Evolutionary conservation across 2,329 filamentous ascomycete genomes (phyloP).

Genomic region (Aspergillus cejpii): DNA sequence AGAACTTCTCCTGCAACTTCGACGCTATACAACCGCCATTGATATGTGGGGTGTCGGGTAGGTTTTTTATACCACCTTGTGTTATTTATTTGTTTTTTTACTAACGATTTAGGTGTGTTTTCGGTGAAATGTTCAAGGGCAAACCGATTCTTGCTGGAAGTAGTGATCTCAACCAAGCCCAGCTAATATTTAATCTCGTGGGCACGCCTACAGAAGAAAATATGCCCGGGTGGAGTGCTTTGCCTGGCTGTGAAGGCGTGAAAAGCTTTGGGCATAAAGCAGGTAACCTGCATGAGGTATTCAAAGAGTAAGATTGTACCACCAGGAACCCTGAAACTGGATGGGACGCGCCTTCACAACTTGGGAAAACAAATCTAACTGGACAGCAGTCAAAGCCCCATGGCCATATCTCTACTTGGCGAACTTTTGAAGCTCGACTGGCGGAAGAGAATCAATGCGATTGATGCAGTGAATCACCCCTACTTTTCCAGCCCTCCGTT

Average conservation of each 20-base stretch:
- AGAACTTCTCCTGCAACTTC: conserved; percentile 79
- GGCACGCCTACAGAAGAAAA: conserved; percentile 81
- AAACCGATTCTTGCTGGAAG: conserved; percentile 89
- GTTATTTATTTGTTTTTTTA: conserved; percentile 1
- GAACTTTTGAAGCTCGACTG: conserved; percentile 86
- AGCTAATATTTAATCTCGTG: conserved; percentile 88
- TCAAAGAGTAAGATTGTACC: conserved; percentile 56
- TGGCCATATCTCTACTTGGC: conserved; percentile 69
- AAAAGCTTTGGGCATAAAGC: conserved; percentile 54
- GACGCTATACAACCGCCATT: conserved; percentile 92
- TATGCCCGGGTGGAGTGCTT: conserved; percentile 82
- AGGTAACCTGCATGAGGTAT: conserved; percentile 65
- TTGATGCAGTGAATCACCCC: conserved; percentile 84
- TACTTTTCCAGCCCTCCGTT: conserved; percentile 78
- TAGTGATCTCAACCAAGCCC: conserved; percentile 80
- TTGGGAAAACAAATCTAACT: conserved; percentile 11
- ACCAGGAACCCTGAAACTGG: not conserved
- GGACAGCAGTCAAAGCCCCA: conserved; percentile 52
- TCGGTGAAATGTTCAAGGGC: conserved; percentile 92
- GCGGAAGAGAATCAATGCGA: conserved; percentile 80
- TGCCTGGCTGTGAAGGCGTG: conserved; percentile 75
- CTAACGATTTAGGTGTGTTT: conserved; percentile 66
- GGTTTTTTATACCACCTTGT: conserved; percentile 27
- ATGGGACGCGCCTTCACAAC: not conserved
- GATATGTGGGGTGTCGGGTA: conserved; percentile 98